Base-by-base conservation (phyloP, 192 early-diverging fungal species). In the Phycomyces blakesleeanus region DNA sequence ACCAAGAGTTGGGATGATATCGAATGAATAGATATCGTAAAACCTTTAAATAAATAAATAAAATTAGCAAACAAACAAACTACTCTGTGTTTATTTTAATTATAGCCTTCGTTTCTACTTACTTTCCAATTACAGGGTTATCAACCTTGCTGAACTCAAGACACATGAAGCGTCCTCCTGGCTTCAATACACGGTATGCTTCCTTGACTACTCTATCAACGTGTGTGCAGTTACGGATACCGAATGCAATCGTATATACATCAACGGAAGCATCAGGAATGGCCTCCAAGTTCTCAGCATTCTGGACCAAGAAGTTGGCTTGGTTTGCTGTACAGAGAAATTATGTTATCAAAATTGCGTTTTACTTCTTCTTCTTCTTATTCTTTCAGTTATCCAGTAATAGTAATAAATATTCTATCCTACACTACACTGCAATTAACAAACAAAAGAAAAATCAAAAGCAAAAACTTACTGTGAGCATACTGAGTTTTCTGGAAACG, bases 181-280 rank as follows among this genome's bases (percentile, higher is more conserved):
- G 91, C 78, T 94, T 96, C 40, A 99, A 80, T 9, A 98, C 94
- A 44, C 97, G 85, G 76, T 91, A 89, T 0, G 97, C 97, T 75
- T 99, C 92, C 54, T 71, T 71, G 27, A 99, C 76, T 1, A 95
- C 97, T 11, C 75, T 79, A 62, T 97, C 93, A 21, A 94, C 81
- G 61, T 95, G 90, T 1, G 97, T 98, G 76, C 92, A 95, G 76
- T 99, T 99, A 64, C 95, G 86, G 66, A 99, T 99, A 20, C 97
- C 97, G 78, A 98, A 98, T 22, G 97, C 94, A 59, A 99, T 99
- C 2, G 95, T 93, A 71, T 96, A 99, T 1, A 87, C 89, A 71
- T 99, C 97, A 51, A 93, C 84, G 12, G 88, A 87, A 27, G 85
- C 81, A 68, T 88, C 84, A 5, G 85, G 78, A 44, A 98, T 85